These are phyloP conservation scores for Solanum sejunctum DNA, from an alignment of 257 asterid species.

Conservation along the genomic window DNA sequence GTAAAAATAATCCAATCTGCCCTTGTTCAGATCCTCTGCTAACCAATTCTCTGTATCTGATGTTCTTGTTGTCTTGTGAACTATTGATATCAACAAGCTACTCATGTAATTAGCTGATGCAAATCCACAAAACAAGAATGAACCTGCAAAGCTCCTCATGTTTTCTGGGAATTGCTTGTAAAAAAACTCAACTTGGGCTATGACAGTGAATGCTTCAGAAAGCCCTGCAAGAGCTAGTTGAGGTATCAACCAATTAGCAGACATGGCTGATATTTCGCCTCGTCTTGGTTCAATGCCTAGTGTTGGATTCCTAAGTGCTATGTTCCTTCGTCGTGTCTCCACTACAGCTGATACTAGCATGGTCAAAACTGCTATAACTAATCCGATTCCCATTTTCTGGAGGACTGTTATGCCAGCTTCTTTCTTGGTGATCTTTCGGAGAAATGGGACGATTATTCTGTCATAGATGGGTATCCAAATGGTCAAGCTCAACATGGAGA, in stretches of 20 bases:
- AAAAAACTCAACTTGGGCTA: constrained; percentile 17
- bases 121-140: constrained; percentile 14
- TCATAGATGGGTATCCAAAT: constrained; percentile 20
- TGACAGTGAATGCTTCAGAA: constrained; percentile 16
- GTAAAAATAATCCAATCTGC: constrained; percentile 23
- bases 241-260: constrained; percentile 23
- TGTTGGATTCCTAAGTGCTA: constrained; percentile 3
- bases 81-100: constrained; percentile 13
- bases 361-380: not conserved
- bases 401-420: constrained; percentile 20
- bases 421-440: constrained; percentile 1
- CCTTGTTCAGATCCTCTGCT: constrained; percentile 25
- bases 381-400: constrained; percentile 19
- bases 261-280: constrained; percentile 19
- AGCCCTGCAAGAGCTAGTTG: constrained; percentile 20
- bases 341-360: constrained; percentile 13
- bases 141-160: constrained; percentile 28
- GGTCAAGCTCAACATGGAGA: constrained; percentile 13
- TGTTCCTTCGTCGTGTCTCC: constrained; percentile 1
- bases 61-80: constrained; percentile 5
- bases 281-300: constrained; percentile 4
- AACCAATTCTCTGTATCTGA: constrained; percentile 14
- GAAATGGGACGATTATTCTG: constrained; percentile 11
- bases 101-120: constrained; percentile 16
- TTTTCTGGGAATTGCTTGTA: constrained; percentile 29